Evolutionary conservation across 352 stramenopile genomes (phyloP).

Genomic region (Albugo laibachii): DNA sequence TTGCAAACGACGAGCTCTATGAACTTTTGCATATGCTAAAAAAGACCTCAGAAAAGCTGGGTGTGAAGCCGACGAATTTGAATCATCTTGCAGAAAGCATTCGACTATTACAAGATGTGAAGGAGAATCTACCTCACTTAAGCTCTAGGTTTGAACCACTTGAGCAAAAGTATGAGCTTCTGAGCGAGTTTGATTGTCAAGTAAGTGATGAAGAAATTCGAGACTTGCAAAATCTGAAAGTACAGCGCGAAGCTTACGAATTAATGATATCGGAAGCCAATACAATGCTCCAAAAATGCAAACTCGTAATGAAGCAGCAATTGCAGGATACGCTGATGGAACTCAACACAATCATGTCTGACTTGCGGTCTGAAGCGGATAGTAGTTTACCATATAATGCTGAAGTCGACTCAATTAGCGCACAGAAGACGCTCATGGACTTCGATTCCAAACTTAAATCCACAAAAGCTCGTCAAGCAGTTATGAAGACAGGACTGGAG

Average conservation of each 20-base stretch:
- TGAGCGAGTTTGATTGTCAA: constrained; percentile 79
- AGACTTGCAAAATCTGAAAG: constrained; percentile 38
- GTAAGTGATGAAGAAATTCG: constrained; percentile 72
- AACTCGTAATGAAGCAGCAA: constrained; percentile 91
- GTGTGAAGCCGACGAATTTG: constrained; percentile 69
- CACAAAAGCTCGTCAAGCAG: constrained; percentile 37
- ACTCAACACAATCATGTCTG: constrained; percentile 69
- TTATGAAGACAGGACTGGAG: constrained; percentile 79
- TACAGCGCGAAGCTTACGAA: constrained; percentile 74
- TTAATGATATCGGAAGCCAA: constrained; percentile 71
- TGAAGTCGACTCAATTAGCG: constrained; percentile 22
- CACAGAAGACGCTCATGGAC: constrained; percentile 37
- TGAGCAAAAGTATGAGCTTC: constrained; percentile 71
- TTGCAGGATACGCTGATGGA: constrained; percentile 81
- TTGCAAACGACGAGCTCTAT: constrained; percentile 69
- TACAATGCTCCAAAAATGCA: constrained; percentile 82
- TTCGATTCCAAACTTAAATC: constrained; percentile 81
- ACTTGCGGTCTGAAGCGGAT: constrained; percentile 53
- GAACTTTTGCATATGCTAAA: constrained; percentile 81
- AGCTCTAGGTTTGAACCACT: constrained; percentile 64
- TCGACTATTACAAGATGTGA: constrained; percentile 74
- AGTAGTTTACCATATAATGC: constrained; percentile 52
- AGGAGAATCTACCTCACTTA: constrained; percentile 48
- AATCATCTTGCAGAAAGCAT: constrained; percentile 85
- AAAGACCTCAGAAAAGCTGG: constrained; percentile 68